Evolutionary conservation across 208 protist species (phyloP), one percentile per base, ranked within the genome.

Genomic region (Polymyxa betae): DNA sequence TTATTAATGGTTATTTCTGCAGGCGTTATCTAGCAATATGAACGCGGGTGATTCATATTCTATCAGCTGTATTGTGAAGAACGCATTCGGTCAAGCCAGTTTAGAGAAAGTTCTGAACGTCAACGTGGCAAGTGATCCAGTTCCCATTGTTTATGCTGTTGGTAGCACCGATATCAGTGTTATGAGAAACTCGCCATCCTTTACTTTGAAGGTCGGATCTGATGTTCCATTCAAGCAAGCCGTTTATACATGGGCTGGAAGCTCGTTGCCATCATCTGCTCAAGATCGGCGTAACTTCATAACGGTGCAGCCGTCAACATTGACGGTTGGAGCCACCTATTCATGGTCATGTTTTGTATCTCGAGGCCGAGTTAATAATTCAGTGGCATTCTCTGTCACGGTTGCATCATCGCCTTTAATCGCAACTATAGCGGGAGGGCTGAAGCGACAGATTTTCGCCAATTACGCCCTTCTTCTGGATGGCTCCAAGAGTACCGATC

Each of bases 141-240:
- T 82, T n/a, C 72, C 72, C 16, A 35, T 82, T n/a, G 72, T 82
- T 5, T 82, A 82, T n/a, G 72, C 72, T n/a, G 72, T 82, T n/a
- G 72, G 72, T n/a, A 35, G 35, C 35, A 45, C 16, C 35, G n/a
- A 5, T 12, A 16, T 45, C 72, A 82, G 35, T 12, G 40, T 82
- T n/a, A 35, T 43, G 72, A 82, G 35, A n/a, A 43, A 12, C 35
- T 82, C 72, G 72, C 16, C 72, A n/a, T 12, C 72, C 16, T 82
- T 82, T n/a, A 12, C 12, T n/a, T 16, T 82, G 35, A 43, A 45
- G 35, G n/a, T 82, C 16, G 72, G 16, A 5, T 38, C 72, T n/a
- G 72, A 82, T n/a, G 72, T 82, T 12, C 72, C 72, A n/a, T 82
- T 82, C 72, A 43, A 35, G 35, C 10, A 43, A n/a, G 72, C 72